Base-by-base conservation (phyloP, 345 rosid genomes). In the Laguncularia racemosa region DNA sequence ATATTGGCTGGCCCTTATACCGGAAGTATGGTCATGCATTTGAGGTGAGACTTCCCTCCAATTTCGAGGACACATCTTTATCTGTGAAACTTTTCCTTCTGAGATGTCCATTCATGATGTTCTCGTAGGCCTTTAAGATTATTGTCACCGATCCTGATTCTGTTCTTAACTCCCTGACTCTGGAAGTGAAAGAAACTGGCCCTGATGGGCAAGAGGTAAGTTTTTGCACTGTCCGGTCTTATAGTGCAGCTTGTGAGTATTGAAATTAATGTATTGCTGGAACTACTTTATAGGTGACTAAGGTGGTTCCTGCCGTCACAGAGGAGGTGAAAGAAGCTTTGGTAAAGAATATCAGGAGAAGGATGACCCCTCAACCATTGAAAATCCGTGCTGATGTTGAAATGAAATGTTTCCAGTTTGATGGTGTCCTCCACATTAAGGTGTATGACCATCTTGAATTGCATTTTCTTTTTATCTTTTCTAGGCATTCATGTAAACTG, bases 291-390 rank as follows among this genome's bases (percentile, higher is more conserved):
- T 63, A 93, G 99, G 83, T 81, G 67, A 77, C 84, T 54, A 86
- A 78, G 67, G 95, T 81, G 64, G 83, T 84, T 54, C 96, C 89
- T 26, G 96, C 95, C 59, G 88, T 93, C 21, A 62, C 99, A 0
- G 97, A 79, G 70, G 95, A 89, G 78, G 75, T 93, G 61, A 87
- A 90, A 73, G 97, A 87, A 59, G 77, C 89, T 52, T 81, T 93
- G 61, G 75, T 93, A 20, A 90, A 78, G 77, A 87, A 85, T 69
- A 85, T 95, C 21, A 79, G 85, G 78, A 82, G 99, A 72, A 79
- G 99, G 76, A 90, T 95, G 97, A 88, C 99, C 12, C 99, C 91
- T 23, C 97, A 87, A 38, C 99, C 99, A 57, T 63, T 85, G 78
- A 95, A 90, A 83, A 85, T 95, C 64, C 81, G 91, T 2, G 97